These are phyloP conservation scores for Paradendryphiella salina DNA, from an alignment of 2,329 filamentous ascomycete species.

Conservation along the genomic window DNA sequence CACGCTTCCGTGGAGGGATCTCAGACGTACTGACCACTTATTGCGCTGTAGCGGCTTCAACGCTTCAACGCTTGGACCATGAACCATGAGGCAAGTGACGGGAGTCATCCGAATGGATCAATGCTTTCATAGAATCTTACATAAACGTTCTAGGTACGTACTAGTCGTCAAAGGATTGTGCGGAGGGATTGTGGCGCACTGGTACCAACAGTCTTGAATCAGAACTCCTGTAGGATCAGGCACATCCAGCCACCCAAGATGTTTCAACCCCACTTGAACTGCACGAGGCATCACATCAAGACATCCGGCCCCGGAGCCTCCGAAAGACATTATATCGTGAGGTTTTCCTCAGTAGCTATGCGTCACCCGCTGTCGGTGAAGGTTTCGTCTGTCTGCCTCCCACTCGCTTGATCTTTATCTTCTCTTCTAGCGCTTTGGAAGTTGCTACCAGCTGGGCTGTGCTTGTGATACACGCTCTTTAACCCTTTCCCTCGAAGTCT, in stretches of 20 bases:
- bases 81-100: conserved; percentile 2
- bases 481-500: neutral
- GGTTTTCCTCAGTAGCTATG: conserved; percentile 12
- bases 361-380: neutral
- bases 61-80: conserved; percentile 6
- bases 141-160: neutral
- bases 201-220: conserved; percentile 8
- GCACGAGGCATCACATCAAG: conserved; percentile 7
- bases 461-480: conserved; percentile 16
- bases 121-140: neutral
- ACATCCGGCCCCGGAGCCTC: conserved; percentile 14
- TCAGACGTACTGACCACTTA: conserved; percentile 1
- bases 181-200: neutral
- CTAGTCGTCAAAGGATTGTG: neutral
- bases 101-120: neutral
- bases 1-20: conserved; percentile 2
- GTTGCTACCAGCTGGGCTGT: conserved; percentile 35
- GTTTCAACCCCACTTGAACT: conserved; percentile 11
- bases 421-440: conserved; percentile 31
- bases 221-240: conserved; percentile 6
- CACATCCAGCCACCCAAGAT: conserved; percentile 9
- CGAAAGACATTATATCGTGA: conserved; percentile 6
- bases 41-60: neutral
- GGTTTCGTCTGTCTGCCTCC: conserved; percentile 9
- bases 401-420: conserved; percentile 14